Evolutionary conservation across 1,139 yeast genomes (phyloP).

Genomic region (Lizanozyma gosingica): DNA sequence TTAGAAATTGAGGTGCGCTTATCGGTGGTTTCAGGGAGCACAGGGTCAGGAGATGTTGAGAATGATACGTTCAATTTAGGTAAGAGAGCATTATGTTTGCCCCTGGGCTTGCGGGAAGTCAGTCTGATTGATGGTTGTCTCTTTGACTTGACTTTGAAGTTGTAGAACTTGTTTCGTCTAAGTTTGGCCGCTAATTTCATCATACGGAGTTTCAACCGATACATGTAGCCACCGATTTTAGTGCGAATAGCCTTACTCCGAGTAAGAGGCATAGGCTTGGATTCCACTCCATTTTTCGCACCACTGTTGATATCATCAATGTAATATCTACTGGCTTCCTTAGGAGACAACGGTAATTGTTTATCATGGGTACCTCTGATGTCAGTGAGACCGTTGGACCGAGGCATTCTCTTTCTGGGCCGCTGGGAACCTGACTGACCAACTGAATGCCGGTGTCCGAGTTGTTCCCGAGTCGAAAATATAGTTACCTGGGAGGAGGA

Average conservation of each 20-base stretch:
- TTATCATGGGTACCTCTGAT: neutral
- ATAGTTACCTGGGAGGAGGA: constrained; percentile 11
- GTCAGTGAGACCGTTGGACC: neutral
- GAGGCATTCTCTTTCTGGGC: neutral
- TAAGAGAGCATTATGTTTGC: neutral
- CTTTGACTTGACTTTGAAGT: constrained; percentile 10
- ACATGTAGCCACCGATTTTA: constrained; percentile 11
- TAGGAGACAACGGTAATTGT: no score
- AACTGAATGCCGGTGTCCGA: neutral
- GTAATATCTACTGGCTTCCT: no score
- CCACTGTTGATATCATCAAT: neutral
- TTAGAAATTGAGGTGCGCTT: no score
- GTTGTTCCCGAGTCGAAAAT: constrained; percentile 9
- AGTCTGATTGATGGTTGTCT: constrained; percentile 5
- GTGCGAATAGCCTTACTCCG: constrained; percentile 13
- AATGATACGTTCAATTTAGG: neutral
- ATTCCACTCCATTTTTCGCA: no score
- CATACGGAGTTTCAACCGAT: constrained; percentile 10
- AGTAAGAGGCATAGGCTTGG: constrained; percentile 6
- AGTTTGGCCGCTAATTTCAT: constrained; percentile 7
- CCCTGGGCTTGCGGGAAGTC: neutral
- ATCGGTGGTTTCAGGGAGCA: no score
- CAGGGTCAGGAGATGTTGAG: neutral
- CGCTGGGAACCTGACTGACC: no score
- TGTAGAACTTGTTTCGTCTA: constrained; percentile 7